Base-by-base conservation (phyloP, 1,284 basidiomycete species). In the Cutaneotrichosporon cavernicola region DNA sequence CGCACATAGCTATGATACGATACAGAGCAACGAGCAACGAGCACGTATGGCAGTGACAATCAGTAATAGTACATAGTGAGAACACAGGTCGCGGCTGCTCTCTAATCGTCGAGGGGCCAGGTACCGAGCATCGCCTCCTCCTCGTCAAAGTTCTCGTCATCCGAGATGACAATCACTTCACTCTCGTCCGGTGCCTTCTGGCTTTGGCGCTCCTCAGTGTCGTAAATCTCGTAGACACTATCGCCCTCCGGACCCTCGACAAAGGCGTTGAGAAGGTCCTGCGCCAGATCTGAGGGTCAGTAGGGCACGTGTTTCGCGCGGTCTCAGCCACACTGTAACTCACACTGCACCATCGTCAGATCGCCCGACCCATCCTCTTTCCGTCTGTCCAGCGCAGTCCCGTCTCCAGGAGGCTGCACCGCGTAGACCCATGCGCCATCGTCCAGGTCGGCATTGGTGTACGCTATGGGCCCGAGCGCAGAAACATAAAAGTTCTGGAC, bases 401-500 rank as follows among this genome's bases (percentile, higher is more conserved):
- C 49, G 46, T 50, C 58, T 26, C 22, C 49, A 16, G 62, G 62
- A 34, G 58, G 52, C 10, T 38, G 63, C 21, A 52, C 38, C 5
- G 49, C 38, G 7, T 56, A 34, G 30, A 26, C 34, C 56, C 57
- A 58, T n/a, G 61, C 51, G n/a, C 63, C 40, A 47, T 60, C 49
- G 30, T 64, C 67, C 13, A 53, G 52, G 36, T 83, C 81, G 34
- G 89, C 74, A 83, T 87, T 86, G 3, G 87, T 87, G 69, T 87
- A 92, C 61, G 87, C 86, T 61, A 93, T 82, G 62, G 88, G 82
- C 32, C 91, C 89, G 60, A 94, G 85, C 5, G 87, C 86, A 10
- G 90, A 86, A 40, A 88, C 86, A 72, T 91, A 91, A 70, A 88
- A 83, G 71, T 92, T 88, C n/a, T 83, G 83, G n/a, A 90, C 76